These are phyloP conservation scores for Stephania cephalantha DNA, from an alignment of 164 flowering plant genomes.

Conservation along the genomic window DNA sequence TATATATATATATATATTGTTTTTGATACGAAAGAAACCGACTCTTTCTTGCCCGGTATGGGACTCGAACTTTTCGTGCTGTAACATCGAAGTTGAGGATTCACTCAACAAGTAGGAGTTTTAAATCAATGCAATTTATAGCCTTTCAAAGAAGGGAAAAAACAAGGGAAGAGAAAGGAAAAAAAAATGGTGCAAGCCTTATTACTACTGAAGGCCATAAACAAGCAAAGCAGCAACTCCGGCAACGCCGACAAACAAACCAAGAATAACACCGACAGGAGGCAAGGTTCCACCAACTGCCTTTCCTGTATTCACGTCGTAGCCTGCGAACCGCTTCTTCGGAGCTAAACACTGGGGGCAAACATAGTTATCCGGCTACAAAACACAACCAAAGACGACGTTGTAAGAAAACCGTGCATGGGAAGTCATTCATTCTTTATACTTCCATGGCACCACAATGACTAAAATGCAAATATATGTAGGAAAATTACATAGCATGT, in stretches of 20 bases:
- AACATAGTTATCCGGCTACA: constrained; percentile 68
- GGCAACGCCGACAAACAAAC: constrained; percentile 68
- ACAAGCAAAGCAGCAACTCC: constrained; percentile 87
- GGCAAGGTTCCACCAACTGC: constrained; percentile 84
- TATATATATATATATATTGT: too few relatives aligned
- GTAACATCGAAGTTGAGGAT: background rate
- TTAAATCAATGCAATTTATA: background rate
- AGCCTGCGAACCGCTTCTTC: constrained; percentile 84
- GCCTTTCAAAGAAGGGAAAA: background rate
- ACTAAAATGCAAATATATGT: background rate
- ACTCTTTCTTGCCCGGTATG: too few relatives aligned
- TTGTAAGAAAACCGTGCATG: background rate
- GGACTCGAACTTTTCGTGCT: too few relatives aligned
- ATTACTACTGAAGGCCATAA: constrained; percentile 75
- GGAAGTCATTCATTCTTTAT: background rate
- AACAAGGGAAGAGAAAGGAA: background rate
- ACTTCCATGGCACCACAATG: background rate
- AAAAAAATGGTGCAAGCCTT: background rate
- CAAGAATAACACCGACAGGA: constrained; percentile 81
- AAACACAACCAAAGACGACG: constrained; percentile 3
- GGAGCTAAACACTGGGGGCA: constrained; percentile 96
- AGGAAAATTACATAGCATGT: background rate
- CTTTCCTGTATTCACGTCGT: constrained; percentile 76
- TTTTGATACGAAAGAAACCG: too few relatives aligned
- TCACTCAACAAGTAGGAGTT: background rate